These are phyloP conservation scores for Pythium aquatile DNA, from an alignment of 352 stramenopile genomes.

Conservation along the genomic window DNA sequence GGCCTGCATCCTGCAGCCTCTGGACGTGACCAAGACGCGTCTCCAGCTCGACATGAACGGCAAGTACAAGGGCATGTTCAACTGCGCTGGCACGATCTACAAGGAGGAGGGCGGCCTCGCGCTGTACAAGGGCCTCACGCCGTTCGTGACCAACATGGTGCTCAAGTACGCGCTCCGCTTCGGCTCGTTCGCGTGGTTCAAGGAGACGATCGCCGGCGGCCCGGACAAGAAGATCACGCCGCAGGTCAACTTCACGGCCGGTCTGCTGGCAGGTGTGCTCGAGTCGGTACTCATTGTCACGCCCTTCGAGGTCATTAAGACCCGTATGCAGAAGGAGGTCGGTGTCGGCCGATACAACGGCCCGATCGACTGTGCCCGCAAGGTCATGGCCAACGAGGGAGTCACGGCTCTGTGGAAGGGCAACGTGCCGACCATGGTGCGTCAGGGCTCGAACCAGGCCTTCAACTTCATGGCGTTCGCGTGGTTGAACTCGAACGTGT, in stretches of 20 bases:
- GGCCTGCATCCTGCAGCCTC: constrained; percentile 75
- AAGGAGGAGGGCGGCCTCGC: constrained; percentile 64
- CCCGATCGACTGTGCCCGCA: constrained; percentile 90
- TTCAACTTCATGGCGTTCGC: constrained; percentile 97
- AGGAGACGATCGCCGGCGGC: constrained; percentile 73
- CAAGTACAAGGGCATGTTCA: constrained; percentile 85
- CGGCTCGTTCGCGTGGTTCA: constrained; percentile 85
- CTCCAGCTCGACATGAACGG: constrained; percentile 73
- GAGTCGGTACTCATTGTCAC: constrained; percentile 97
- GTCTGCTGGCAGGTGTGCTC: constrained; percentile 91
- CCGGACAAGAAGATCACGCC: constrained; percentile 70
- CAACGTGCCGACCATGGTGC: constrained; percentile 94
- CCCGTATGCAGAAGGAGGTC: constrained; percentile 95
- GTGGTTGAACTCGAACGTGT: constrained; percentile 92
- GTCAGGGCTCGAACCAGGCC: constrained; percentile 97
- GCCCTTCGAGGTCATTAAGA: constrained; percentile 98
- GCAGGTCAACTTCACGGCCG: constrained; percentile 85
- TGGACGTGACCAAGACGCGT: constrained; percentile 87
- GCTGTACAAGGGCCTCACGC: constrained; percentile 85
- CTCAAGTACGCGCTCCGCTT: constrained; percentile 90
- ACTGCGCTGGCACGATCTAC: constrained; percentile 82
- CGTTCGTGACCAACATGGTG: constrained; percentile 89
- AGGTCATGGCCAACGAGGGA: constrained; percentile 94
- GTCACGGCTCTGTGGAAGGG: constrained; percentile 94
- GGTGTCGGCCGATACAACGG: constrained; percentile 88